These are phyloP conservation scores for Xenosphaeropsis pyriputrescens DNA, from an alignment of 2,329 filamentous ascomycete genomes.

Conservation along the genomic window DNA sequence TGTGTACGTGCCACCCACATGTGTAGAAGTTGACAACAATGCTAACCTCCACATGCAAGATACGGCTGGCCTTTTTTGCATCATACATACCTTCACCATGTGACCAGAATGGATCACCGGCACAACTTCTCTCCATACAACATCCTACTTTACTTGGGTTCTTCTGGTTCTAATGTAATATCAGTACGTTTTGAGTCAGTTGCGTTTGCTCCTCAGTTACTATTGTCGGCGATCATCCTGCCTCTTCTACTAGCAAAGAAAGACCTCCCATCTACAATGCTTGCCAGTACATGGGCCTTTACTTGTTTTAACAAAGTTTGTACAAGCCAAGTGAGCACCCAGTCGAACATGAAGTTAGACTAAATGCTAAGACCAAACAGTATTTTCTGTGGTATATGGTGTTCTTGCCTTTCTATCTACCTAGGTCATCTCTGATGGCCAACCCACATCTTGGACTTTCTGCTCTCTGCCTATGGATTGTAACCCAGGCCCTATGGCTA, in stretches of 20 bases:
- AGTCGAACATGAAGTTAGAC: too few relatives aligned
- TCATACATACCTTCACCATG: conserved; percentile 87
- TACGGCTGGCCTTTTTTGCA: conserved; percentile 72
- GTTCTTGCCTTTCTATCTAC: conserved; percentile 82
- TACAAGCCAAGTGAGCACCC: conserved; percentile 68
- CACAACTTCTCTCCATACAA: conserved; percentile 99
- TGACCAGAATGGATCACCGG: conserved; percentile 85
- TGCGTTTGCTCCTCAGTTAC: conserved; percentile 78
- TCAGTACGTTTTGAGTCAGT: conserved; percentile 51
- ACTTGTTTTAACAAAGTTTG: conserved; percentile 98
- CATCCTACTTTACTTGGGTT: conserved; percentile 74
- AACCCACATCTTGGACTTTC: conserved; percentile 44
- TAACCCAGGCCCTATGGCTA: conserved; percentile 61
- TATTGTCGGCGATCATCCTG: conserved; percentile 64
- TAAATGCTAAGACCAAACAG: conserved; percentile 25
- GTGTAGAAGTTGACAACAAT: background rate
- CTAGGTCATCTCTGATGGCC: conserved; percentile 56
- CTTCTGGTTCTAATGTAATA: conserved; percentile 34
- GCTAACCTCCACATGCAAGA: conserved; percentile 21
- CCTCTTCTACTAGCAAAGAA: conserved; percentile 66
- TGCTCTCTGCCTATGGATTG: conserved; percentile 59
- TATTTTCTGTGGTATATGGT: conserved; percentile 99
- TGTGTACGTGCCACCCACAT: conserved; percentile 33
- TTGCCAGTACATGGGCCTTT: conserved; percentile 93
- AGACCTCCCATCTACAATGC: conserved; percentile 70